Conservation (phyloP, 2,329 filamentous ascomycete species). For the Ophiosphaerella narmari region DNA sequence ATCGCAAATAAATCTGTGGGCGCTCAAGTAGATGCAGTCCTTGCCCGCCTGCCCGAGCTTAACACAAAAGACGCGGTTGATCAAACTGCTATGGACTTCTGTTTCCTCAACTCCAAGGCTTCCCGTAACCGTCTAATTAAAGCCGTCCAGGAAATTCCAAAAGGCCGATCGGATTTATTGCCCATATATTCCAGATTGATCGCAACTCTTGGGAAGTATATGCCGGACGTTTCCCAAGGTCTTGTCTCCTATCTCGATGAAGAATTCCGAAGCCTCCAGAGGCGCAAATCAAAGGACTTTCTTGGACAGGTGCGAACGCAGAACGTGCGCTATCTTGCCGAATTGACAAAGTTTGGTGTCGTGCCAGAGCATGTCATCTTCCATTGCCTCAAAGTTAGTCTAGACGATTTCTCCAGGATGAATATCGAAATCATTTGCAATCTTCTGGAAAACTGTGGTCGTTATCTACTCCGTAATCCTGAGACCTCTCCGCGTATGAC, state of each 20-base stretch:
- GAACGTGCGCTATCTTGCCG: slow-evolving; percentile 96
- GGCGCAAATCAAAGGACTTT: slow-evolving; percentile 97
- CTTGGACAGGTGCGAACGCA: slow-evolving; percentile 89
- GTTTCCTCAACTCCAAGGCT: slow-evolving; percentile 97
- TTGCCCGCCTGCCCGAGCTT: slow-evolving; percentile 86
- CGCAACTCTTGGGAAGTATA: slow-evolving; percentile 89
- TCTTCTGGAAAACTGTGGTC: slow-evolving; percentile 91
- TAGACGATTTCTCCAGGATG: slow-evolving; percentile 98
- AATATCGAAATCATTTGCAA: slow-evolving; percentile 99
- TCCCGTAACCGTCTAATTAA: slow-evolving; percentile 94
- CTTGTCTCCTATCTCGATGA: slow-evolving; percentile 91
- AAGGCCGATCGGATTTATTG: slow-evolving; percentile 87
- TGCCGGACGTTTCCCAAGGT: slow-evolving; percentile 91
- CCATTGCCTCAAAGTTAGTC: slow-evolving; percentile 94
- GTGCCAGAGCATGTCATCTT: slow-evolving; percentile 99
- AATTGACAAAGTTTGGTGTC: slow-evolving; percentile 96
- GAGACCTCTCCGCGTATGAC: slow-evolving; percentile 93
- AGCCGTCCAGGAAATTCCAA: slow-evolving; percentile 90
- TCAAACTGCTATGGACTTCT: slow-evolving; percentile 92
- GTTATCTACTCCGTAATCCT: slow-evolving; percentile 88
- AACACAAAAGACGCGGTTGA: slow-evolving; percentile 91
- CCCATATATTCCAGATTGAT: slow-evolving; percentile 91
- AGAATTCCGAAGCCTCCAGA: slow-evolving; percentile 93
- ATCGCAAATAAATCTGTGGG: slow-evolving; percentile 98
- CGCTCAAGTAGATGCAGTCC: slow-evolving; percentile 89